Base-by-base conservation (phyloP, 2,329 filamentous ascomycete species). In the Lachnellula subtilissima region DNA sequence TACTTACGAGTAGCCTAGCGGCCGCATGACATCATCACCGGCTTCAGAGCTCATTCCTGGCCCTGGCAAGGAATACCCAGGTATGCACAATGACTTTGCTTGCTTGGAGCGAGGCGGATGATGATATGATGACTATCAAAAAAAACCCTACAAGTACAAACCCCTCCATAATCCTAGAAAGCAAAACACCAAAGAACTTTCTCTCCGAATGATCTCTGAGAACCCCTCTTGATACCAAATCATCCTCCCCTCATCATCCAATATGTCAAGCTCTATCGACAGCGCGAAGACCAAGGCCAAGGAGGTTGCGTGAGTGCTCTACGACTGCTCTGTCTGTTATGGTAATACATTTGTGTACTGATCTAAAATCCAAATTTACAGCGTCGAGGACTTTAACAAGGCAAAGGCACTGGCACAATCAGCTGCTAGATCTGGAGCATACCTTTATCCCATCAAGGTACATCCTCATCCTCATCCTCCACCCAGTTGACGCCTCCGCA, bases 371-470 rank as follows among this genome's bases (percentile, higher is more conserved):
- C 15, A 50, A 55, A 52, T 58, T n/a, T 35, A 42, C 60, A 85
- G 82, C 45, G 76, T 83, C 61, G 85, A 92, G 62, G 92, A 97
- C 68, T 85, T 86, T 55, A 78, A 82, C 58, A 84, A 85, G 61
- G 81, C 88, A 54, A 83, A 77, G 63, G 72, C 73, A 15, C 76
- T 91, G 39, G 78, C 89, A 43, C 74, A 79, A 42, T 84, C 90
- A 66, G 89, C 90, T 35, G 82, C 85, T 51, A 83, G 79, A 65
- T 96, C 91, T 61, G 83, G 85, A 50, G 84, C 91, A 23, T 96
- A 94, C 69, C 73, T 95, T 61, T 97, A 96, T 73, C 93, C 93
- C 25, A 79, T 97, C 73, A 91, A 81, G 76, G 79, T 81, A 69
- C 35, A 58, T 52, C 19, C 17, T 15, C 46, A 5, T 25, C 25